These are phyloP conservation scores for Bruguiera hainesii DNA, from an alignment of 441 rosid species.

Conservation along the genomic window DNA sequence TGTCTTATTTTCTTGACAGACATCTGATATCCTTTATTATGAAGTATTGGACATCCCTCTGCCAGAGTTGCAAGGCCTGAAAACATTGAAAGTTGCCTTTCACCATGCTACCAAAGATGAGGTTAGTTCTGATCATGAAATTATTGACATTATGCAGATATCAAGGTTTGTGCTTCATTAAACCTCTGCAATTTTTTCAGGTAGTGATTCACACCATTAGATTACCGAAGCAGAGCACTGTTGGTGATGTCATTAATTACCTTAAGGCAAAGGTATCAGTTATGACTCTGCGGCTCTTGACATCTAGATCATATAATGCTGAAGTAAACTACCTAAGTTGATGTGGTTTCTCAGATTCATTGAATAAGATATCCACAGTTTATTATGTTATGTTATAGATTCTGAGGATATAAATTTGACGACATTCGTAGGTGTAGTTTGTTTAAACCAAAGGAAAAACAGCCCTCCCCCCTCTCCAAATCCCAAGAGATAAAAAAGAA, in stretches of 20 bases:
- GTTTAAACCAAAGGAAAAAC: background rate
- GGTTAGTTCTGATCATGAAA: conserved; percentile 33
- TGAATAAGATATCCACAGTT: too few species aligned
- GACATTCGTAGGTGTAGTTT: background rate
- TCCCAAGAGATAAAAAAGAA: background rate
- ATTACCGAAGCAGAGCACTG: conserved; percentile 95
- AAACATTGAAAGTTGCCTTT: conserved; percentile 86
- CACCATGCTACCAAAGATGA: conserved; percentile 86
- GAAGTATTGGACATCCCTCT: conserved; percentile 98
- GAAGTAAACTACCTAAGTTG: too few species aligned
- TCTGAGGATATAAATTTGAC: background rate
- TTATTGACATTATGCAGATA: background rate
- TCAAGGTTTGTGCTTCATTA: background rate
- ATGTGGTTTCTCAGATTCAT: too few species aligned
- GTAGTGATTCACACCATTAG: conserved; percentile 67
- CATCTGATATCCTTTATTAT: conserved; percentile 84
- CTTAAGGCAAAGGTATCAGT: conserved; percentile 72
- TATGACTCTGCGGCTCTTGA: background rate
- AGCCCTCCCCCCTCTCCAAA: background rate
- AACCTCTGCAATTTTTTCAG: conserved; percentile 14
- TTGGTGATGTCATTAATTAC: conserved; percentile 81
- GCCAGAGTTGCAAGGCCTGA: conserved; percentile 91
- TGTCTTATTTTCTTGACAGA: conserved; percentile 41
- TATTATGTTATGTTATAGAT: too few species aligned
- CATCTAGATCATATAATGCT: too few species aligned